Conservation (phyloP, 148 eudicot species). For the Vaccinium vitisidaea region DNA sequence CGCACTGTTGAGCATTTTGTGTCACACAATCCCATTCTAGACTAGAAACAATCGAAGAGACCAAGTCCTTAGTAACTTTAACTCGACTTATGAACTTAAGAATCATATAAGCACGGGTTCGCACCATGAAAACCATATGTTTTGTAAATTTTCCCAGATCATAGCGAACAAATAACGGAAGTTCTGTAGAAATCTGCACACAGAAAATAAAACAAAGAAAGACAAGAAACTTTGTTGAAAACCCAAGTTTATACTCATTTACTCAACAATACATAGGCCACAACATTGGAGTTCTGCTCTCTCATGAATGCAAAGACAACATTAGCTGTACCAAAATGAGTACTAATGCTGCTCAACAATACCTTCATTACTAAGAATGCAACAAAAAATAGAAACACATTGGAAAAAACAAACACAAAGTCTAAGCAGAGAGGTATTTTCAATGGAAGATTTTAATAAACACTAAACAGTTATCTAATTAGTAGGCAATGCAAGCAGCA, state of each 20-base stretch:
- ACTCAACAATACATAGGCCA: neutral
- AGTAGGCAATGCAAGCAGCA: slow-evolving; percentile 18
- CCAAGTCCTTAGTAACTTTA: neutral
- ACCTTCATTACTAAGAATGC: neutral
- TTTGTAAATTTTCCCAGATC: neutral
- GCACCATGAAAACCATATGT: neutral
- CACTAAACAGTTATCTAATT: slow-evolving; percentile 12
- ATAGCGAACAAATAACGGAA: neutral
- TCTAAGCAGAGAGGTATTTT: neutral
- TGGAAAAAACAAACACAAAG: neutral
- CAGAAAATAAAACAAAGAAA: neutral
- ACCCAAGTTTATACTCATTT: neutral
- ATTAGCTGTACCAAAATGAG: neutral
- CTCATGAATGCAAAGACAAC: neutral
- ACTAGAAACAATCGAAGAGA: neutral
- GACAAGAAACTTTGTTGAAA: neutral
- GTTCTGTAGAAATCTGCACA: neutral
- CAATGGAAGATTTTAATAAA: slow-evolving; percentile 7
- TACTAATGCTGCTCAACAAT: neutral
- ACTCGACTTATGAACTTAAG: neutral
- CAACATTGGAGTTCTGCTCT: neutral
- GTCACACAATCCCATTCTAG: neutral
- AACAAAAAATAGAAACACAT: neutral
- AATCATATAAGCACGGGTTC: neutral
- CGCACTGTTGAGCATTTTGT: neutral